These are phyloP conservation scores for Trypanosomatidae sp. DNA, from an alignment of 208 protist genomes.

Conservation along the genomic window DNA sequence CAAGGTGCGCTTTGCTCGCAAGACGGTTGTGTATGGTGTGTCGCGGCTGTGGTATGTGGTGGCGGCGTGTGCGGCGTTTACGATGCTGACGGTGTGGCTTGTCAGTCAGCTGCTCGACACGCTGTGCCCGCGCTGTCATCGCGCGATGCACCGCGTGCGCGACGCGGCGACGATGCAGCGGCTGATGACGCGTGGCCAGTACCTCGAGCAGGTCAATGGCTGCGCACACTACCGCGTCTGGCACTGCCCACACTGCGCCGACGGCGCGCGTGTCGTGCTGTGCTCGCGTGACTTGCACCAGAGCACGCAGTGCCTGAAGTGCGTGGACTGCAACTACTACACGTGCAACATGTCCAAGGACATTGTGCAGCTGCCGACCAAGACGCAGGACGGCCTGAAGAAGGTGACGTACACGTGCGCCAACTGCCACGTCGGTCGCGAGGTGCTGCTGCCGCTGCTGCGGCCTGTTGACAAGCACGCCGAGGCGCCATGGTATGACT, in stretches of 20 bases:
- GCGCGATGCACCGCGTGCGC: slow-evolving; percentile 55
- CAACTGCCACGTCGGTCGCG: slow-evolving; percentile 56
- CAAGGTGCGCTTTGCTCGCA: slow-evolving; percentile 38
- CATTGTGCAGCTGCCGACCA: slow-evolving; percentile 63
- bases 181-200: slow-evolving; percentile 58
- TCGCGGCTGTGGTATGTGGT: slow-evolving; percentile 46
- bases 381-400: slow-evolving; percentile 73
- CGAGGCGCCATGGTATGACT: slow-evolving; percentile 67
- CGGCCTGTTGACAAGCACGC: slow-evolving; percentile 51
- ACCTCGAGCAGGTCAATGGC: slow-evolving; percentile 58
- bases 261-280: slow-evolving; percentile 36
- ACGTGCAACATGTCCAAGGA: slow-evolving; percentile 60
- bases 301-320: slow-evolving; percentile 65
- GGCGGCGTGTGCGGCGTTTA: slow-evolving; percentile 40
- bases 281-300: slow-evolving; percentile 74
- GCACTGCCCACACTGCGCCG: slow-evolving; percentile 55
- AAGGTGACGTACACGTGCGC: slow-evolving; percentile 59
- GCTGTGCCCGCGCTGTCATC: slow-evolving; percentile 53
- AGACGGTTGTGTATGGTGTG: slow-evolving; percentile 47
- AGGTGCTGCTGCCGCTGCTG: slow-evolving; percentile 67
- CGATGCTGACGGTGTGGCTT: slow-evolving; percentile 30
- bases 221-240: slow-evolving; percentile 77
- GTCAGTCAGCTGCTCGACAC: slow-evolving; percentile 65
- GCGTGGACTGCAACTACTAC: slow-evolving; percentile 82
- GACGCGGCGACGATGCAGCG: slow-evolving; percentile 43